Evolutionary conservation across 306 rosid species (phyloP).

Genomic region (Vigna unguiculata): DNA sequence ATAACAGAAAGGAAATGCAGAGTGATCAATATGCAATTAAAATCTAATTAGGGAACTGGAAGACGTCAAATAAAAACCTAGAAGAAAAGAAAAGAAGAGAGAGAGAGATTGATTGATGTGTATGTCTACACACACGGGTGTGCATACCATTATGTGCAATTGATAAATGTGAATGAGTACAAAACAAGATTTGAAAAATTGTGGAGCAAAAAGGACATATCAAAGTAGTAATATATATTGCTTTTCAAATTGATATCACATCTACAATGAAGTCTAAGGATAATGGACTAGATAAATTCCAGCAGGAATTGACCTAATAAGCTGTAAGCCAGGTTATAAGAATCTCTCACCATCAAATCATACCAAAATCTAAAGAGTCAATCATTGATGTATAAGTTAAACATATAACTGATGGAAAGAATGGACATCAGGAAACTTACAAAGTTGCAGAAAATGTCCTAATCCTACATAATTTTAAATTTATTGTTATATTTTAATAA

Average conservation of each 20-base stretch:
- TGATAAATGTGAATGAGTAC: constrained; percentile 8
- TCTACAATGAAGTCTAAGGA: constrained; percentile 35
- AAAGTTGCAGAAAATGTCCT: constrained; percentile 24
- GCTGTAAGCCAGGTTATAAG: constrained; percentile 13
- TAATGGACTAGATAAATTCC: constrained; percentile 15
- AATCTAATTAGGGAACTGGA: constrained; percentile 16
- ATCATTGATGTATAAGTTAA: constrained; percentile 23
- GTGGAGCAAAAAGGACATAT: constrained; percentile 27
- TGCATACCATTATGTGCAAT: background rate
- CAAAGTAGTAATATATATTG: constrained; percentile 16
- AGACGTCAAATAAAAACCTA: background rate
- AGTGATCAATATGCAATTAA: constrained; percentile 6
- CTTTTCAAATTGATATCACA: constrained; percentile 41
- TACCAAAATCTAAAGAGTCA: constrained; percentile 25
- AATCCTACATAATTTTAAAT: background rate
- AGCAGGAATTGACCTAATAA: constrained; percentile 30
- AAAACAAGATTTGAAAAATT: constrained; percentile 30
- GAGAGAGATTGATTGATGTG: constrained; percentile 23
- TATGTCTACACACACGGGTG: background rate
- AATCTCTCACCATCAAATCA: constrained; percentile 44
- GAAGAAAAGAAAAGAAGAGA: background rate
- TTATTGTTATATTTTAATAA: constrained; percentile 1
- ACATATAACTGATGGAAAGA: background rate
- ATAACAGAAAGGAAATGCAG: background rate
- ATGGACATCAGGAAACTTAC: constrained; percentile 27